These are phyloP conservation scores for Perkinsus marinus DNA, from an alignment of 169 alveolate genomes.

Conservation along the genomic window DNA sequence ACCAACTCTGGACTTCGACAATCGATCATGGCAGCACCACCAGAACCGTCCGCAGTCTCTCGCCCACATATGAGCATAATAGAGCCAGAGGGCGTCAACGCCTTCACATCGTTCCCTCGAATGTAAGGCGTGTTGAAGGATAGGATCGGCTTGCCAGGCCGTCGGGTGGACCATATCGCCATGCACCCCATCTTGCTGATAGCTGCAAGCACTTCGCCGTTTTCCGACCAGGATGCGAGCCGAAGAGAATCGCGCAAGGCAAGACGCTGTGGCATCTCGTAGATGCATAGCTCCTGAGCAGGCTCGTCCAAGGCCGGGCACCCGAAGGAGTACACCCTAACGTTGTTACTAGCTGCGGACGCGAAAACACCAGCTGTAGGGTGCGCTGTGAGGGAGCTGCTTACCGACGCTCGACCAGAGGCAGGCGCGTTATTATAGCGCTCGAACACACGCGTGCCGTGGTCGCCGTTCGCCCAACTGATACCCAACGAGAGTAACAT, in stretches of 20 bases:
- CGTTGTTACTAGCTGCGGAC: neutral
- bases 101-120: neutral
- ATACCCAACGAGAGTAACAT: neutral
- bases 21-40: neutral
- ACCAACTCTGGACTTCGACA: neutral
- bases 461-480: neutral
- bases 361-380: neutral
- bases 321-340: neutral
- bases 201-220: neutral
- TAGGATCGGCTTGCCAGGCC: neutral
- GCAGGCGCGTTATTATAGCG: neutral
- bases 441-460: neutral
- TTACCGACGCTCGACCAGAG: neutral
- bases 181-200: neutral
- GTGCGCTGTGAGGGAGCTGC: neutral
- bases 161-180: neutral
- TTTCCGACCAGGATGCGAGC: neutral
- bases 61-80: neutral
- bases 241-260: neutral
- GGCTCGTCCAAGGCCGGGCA: neutral
- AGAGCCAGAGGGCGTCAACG: neutral
- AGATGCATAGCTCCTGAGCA: neutral
- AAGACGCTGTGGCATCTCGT: neutral
- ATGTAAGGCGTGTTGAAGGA: neutral
- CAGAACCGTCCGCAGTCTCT: neutral